Percentiles rank a stretch among this genome's conserved stretches.
phyloP scores from a whole-genome alignment of 345 rosid genomes.

The Geranium brycei region DNA sequence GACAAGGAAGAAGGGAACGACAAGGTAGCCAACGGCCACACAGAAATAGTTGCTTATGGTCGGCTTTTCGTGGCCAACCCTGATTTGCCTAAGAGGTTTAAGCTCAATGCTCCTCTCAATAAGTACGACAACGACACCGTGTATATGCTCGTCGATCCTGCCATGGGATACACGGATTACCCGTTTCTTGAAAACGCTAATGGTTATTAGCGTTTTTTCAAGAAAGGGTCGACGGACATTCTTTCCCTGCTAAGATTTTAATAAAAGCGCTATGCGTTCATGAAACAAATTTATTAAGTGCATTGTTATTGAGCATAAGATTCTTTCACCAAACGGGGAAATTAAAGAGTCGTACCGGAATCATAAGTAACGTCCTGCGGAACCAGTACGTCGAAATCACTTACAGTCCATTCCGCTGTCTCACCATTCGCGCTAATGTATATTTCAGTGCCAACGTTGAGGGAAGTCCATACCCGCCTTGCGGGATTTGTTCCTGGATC shows the following conservation, averaged over 20 bases:
- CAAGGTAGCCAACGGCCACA: slow-evolving; percentile 29
- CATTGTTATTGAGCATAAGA: too few relatives aligned
- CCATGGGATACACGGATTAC: slow-evolving; percentile 59
- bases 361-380: slow-evolving; percentile 12
- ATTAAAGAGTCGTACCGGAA: slow-evolving; percentile 3
- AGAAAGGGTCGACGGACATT: too few relatives aligned
- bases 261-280: too few relatives aligned
- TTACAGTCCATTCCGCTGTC: slow-evolving; percentile 36
- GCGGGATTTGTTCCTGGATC: slow-evolving; percentile 42
- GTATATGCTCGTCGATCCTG: slow-evolving; percentile 29
- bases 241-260: too few relatives aligned
- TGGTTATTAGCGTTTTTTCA: neutral
- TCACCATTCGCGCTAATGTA: slow-evolving; percentile 27
- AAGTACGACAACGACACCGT: slow-evolving; percentile 37
- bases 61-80: slow-evolving; percentile 57
- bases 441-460: slow-evolving; percentile 41
- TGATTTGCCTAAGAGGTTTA: slow-evolving; percentile 54
- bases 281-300: too few relatives aligned
- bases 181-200: slow-evolving; percentile 35
- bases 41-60: slow-evolving; percentile 55
- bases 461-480: slow-evolving; percentile 30
- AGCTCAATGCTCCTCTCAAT: slow-evolving; percentile 43
- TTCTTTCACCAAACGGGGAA: neutral
- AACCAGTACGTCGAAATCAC: slow-evolving; percentile 38
- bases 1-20: slow-evolving; percentile 35